Evolutionary conservation across 768 basidiomycete species (phyloP).

Genomic region (Amanita thiersii): DNA sequence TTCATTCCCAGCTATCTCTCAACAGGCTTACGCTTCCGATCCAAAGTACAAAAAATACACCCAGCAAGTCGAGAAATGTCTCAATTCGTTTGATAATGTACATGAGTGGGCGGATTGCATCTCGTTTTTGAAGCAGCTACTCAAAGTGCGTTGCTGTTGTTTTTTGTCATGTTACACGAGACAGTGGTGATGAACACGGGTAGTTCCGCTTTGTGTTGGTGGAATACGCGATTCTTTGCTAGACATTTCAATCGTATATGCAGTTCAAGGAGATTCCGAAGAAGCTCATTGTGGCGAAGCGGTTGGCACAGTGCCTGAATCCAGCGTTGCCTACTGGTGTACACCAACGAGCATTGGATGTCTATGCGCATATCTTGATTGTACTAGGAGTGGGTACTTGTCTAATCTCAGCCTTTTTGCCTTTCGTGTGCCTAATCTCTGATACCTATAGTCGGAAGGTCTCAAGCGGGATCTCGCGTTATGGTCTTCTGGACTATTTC

Average conservation of each 20-base stretch:
- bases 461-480: conserved; percentile 77
- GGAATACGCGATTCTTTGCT: conserved; percentile 1
- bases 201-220: conserved; percentile 1
- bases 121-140: conserved; percentile 87
- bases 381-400: conserved; percentile 74
- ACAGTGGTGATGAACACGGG: conserved; percentile 1
- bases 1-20: conserved; percentile 31
- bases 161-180: conserved; percentile 1
- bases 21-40: conserved; percentile 62
- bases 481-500: conserved; percentile 95
- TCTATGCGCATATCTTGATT: conserved; percentile 85
- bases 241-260: conserved; percentile 91
- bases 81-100: conserved; percentile 90
- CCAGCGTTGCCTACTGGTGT: conserved; percentile 97
- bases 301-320: conserved; percentile 92
- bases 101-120: conserved; percentile 99
- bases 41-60: conserved; percentile 93
- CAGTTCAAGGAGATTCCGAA: conserved; percentile 95
- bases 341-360: conserved; percentile 92
- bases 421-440: conserved; percentile 1
- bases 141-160: conserved; percentile 52
- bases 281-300: conserved; percentile 90
- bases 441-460: conserved; percentile 65
- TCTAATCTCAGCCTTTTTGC: conserved; percentile 4
- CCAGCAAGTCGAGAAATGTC: conserved; percentile 85